Evolutionary conservation across 2,329 filamentous ascomycete species (phyloP), one percentile per base, ranked within the genome.

Genomic region (Hypoxylon sp.): DNA sequence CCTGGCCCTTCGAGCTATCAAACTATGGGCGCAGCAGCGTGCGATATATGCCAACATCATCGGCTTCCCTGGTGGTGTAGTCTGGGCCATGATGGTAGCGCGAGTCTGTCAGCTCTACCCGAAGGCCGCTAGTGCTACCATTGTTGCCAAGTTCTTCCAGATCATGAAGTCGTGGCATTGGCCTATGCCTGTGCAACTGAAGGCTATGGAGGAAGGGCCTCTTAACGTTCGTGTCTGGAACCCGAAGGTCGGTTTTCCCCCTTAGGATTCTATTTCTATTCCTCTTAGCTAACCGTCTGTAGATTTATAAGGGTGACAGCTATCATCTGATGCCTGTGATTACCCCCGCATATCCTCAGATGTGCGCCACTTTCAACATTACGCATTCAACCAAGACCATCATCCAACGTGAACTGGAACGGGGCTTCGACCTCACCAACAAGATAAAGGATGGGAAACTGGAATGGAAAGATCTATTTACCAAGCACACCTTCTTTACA

Each of bases 251-350:
- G 59, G 76, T 62, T 7, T 19, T 25, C 3, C 26, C 19, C 4
- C n/a, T n/a, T n/a, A 25, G 12, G 23, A 8, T 23, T 20, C 45
- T n/a, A n/a, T n/a, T n/a, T n/a, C n/a, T n/a, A n/a, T n/a, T n/a
- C n/a, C n/a, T 60, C 55, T 66, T 37, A 45, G 41, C 57, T 64
- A 61, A 63, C 60, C 47, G 21, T 20, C 38, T 55, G 35, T 63
- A 90, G 80, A 77, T 91, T 20, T 95, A 96, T 70, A 84, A 85
- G 54, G 82, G 84, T 45, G 94, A 97, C 70, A 83, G 83, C 31
- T 89, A 85, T 61, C 93, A 97, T 71, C 77, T 97, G 42, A 99
- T 99, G 94, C 94, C 94, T 19, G 90, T 99, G 71, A 97, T 99
- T 66, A 99, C 94, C 1, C 94, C 94, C 1, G 92, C 94, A 1